These are phyloP conservation scores for Tolypocladium amazonense DNA, from an alignment of 2,329 filamentous ascomycete genomes.

Conservation along the genomic window DNA sequence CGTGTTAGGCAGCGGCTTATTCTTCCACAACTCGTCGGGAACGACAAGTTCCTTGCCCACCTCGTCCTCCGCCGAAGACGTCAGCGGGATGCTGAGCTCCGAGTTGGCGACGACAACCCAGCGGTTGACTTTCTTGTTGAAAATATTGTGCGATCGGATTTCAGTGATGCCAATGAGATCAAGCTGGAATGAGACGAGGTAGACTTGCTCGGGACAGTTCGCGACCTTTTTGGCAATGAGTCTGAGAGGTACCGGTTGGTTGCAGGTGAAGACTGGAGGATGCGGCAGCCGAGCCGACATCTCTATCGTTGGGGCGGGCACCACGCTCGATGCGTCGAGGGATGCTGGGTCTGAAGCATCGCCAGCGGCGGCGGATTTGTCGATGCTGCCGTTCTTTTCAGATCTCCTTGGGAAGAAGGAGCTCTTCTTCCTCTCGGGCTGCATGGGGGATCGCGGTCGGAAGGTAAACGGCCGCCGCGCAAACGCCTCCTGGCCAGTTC, in stretches of 20 bases:
- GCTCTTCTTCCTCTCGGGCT: slow-evolving; percentile 38
- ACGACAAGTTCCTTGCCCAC: slow-evolving; percentile 59
- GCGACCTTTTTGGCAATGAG: slow-evolving; percentile 70
- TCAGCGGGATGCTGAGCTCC: slow-evolving; percentile 62
- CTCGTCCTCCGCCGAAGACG: slow-evolving; percentile 40
- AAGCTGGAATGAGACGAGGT: slow-evolving; percentile 70
- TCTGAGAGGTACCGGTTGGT: slow-evolving; percentile 71
- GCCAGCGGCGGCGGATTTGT: slow-evolving; percentile 9
- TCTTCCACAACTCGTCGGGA: slow-evolving; percentile 63
- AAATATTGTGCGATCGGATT: slow-evolving; percentile 66
- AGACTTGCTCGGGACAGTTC: slow-evolving; percentile 57
- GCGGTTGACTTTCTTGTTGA: slow-evolving; percentile 56
- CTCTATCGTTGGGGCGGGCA: slow-evolving; percentile 57
- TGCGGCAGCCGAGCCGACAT: slow-evolving; percentile 70
- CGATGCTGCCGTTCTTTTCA: slow-evolving; percentile 11
- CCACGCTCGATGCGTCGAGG: slow-evolving; percentile 17
- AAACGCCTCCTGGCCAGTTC: slow-evolving; percentile 68
- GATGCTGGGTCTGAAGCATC: slow-evolving; percentile 4
- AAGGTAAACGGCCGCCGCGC: slow-evolving; percentile 62
- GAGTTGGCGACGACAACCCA: slow-evolving; percentile 67
- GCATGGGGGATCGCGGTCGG: slow-evolving; percentile 25
- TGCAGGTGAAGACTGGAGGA: slow-evolving; percentile 81
- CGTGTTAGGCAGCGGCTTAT: slow-evolving; percentile 65
- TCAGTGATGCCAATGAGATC: slow-evolving; percentile 71
- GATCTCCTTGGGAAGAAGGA: slow-evolving; percentile 44